Percentiles rank a stretch among this genome's conserved stretches.
These are phyloP conservation scores for Dujonia santamariae DNA, from an alignment of 1,139 yeast genomes.

Conservation along the genomic window DNA sequence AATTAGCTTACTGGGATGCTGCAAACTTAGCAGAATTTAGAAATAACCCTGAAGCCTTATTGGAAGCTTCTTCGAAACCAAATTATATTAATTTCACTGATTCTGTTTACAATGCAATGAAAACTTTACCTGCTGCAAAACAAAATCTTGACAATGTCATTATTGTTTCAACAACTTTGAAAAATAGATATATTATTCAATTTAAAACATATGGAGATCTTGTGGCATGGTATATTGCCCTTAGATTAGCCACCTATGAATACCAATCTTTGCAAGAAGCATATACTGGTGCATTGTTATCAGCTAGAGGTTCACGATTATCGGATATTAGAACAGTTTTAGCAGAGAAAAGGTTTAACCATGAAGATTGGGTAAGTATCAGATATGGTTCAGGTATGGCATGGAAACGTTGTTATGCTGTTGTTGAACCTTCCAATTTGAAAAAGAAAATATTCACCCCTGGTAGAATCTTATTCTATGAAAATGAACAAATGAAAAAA, in stretches of 20 bases:
- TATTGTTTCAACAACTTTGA: slow-evolving; percentile 85
- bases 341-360: slow-evolving; percentile 80
- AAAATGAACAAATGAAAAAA: slow-evolving; percentile 66
- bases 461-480: slow-evolving; percentile 62
- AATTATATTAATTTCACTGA: slow-evolving; percentile 88
- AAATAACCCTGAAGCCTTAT: slow-evolving; percentile 46
- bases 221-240: slow-evolving; percentile 72
- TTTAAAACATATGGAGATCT: slow-evolving; percentile 59
- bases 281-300: slow-evolving; percentile 88
- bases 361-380: slow-evolving; percentile 93
- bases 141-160: slow-evolving; percentile 73
- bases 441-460: slow-evolving; percentile 44
- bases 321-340: slow-evolving; percentile 84
- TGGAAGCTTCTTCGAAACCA: slow-evolving; percentile 68
- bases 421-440: slow-evolving; percentile 67
- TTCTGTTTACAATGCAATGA: slow-evolving; percentile 78
- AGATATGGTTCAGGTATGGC: slow-evolving; percentile 98
- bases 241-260: slow-evolving; percentile 77
- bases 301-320: slow-evolving; percentile 82
- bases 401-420: slow-evolving; percentile 93
- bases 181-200: slow-evolving; percentile 81
- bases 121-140: slow-evolving; percentile 56
- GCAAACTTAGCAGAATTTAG: slow-evolving; percentile 59
- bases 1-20: slow-evolving; percentile 91
- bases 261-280: slow-evolving; percentile 85